Conservation (phyloP, 2,329 filamentous ascomycete species). For the Corniculantispora saksenae region DNA sequence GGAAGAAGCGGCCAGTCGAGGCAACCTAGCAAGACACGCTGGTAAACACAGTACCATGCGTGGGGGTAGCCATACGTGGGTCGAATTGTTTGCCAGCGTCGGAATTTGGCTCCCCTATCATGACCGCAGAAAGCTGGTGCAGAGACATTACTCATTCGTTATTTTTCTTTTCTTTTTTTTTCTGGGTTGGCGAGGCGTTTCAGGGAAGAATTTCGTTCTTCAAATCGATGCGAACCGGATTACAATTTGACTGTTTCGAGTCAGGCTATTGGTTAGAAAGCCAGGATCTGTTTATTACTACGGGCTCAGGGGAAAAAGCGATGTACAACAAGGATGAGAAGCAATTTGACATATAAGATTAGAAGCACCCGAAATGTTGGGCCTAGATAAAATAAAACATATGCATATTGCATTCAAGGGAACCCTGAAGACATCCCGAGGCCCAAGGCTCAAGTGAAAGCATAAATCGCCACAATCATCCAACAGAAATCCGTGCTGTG, state of each 20-base stretch:
- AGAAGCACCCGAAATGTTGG: too few relatives aligned
- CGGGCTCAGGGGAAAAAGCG: not conserved
- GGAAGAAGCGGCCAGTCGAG: not conserved
- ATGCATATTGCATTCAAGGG: too few relatives aligned
- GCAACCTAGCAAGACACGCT: not conserved
- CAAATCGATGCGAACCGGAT: too few relatives aligned
- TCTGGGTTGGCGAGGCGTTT: constrained; percentile 14
- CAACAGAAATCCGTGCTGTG: too few relatives aligned
- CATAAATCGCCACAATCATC: too few relatives aligned
- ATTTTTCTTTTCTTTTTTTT: not conserved
- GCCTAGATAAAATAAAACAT: too few relatives aligned
- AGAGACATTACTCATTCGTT: constrained; percentile 7
- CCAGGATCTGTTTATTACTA: not conserved
- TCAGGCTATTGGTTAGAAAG: not conserved
- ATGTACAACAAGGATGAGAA: not conserved
- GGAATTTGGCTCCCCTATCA: not conserved
- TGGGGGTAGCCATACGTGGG: constrained; percentile 6
- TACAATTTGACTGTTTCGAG: not conserved
- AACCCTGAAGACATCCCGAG: too few relatives aligned
- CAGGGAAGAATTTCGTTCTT: not conserved
- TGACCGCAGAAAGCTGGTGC: not conserved
- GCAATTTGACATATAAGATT: not conserved
- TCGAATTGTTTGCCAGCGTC: not conserved
- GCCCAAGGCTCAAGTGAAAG: too few relatives aligned
- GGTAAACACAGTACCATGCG: not conserved